Percentiles rank a stretch among this genome's conserved stretches.
Evolutionary conservation across 2,329 filamentous ascomycete species (phyloP).

Genomic region (Cryphonectria radicalis): DNA sequence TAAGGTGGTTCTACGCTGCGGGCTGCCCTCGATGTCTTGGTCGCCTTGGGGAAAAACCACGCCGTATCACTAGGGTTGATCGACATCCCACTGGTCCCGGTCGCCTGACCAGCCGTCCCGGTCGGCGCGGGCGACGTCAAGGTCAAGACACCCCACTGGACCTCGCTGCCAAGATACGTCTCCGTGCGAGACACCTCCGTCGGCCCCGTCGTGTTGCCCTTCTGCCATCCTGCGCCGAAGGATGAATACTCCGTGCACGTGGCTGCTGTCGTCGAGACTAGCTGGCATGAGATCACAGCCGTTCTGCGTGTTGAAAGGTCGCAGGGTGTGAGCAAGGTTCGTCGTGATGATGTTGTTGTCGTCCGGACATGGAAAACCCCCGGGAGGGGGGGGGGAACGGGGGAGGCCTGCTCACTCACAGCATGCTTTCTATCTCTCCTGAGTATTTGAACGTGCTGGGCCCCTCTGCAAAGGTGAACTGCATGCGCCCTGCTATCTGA

Average conservation of each 20-base stretch:
- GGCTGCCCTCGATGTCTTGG: constrained; percentile 21
- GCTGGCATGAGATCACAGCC: constrained; percentile 48
- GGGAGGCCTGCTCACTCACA: constrained; percentile 11
- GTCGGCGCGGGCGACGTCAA: constrained; percentile 44
- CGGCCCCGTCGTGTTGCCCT: constrained; percentile 46
- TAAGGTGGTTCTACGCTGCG: not conserved
- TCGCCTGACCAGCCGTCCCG: constrained; percentile 32
- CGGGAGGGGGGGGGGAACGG: not conserved
- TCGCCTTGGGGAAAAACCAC: constrained; percentile 28
- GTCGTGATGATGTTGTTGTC: not conserved
- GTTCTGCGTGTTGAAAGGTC: constrained; percentile 39
- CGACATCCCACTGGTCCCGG: constrained; percentile 22
- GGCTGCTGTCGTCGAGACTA: constrained; percentile 48
- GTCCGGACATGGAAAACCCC: not conserved
- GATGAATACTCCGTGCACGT: constrained; percentile 55
- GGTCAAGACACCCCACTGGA: constrained; percentile 51
- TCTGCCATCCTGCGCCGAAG: constrained; percentile 44
- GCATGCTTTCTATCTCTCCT: constrained; percentile 13
- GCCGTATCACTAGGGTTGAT: constrained; percentile 27
- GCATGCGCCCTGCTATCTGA: constrained; percentile 50
- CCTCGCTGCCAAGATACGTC: constrained; percentile 46
- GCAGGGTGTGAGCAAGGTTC: not conserved
- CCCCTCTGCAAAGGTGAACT: constrained; percentile 52
- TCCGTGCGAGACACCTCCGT: constrained; percentile 51
- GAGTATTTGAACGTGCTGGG: constrained; percentile 43